These are phyloP conservation scores for Ophiostoma perfectum DNA, from an alignment of 2,329 filamentous ascomycete genomes.

Conservation along the genomic window DNA sequence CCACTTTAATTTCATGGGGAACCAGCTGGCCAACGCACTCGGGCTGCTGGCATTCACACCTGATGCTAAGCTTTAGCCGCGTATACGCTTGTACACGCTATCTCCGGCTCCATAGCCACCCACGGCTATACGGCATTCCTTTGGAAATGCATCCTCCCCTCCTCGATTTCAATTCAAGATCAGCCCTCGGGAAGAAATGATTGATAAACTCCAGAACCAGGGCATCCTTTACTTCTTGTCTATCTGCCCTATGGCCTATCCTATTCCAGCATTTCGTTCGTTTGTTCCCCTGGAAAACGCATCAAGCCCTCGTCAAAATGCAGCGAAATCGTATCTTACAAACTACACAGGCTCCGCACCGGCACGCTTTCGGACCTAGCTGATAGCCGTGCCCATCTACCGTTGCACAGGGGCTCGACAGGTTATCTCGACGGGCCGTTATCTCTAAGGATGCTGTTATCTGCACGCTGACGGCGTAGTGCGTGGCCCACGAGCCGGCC, in stretches of 20 bases:
- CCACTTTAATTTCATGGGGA: too few species aligned
- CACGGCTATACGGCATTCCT: slow-evolving; percentile 1
- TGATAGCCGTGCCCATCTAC: background rate
- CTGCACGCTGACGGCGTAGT: too few species aligned
- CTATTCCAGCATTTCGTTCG: too few species aligned
- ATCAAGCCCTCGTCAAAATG: too few species aligned
- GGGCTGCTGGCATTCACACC: background rate
- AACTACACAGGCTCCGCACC: background rate
- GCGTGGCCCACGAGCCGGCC: too few species aligned
- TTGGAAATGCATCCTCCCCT: background rate
- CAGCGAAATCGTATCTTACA: background rate
- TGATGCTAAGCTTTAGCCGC: slow-evolving; percentile 2
- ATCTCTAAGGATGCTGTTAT: background rate
- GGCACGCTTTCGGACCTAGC: slow-evolving; percentile 3
- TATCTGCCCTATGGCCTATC: too few species aligned
- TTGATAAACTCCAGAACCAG: too few species aligned
- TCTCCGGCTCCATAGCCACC: background rate
- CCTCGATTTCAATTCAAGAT: background rate
- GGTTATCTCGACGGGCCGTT: background rate
- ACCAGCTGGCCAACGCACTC: too few species aligned
- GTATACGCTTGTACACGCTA: background rate
- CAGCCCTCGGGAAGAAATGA: background rate
- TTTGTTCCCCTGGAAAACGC: too few species aligned
- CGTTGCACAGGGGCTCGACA: background rate
- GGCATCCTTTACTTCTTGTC: too few species aligned